Percentiles rank a stretch among this genome's conserved stretches.
phyloP scores from a whole-genome alignment of 495 filamentous ascomycete species.

The Daldinia loculata region DNA sequence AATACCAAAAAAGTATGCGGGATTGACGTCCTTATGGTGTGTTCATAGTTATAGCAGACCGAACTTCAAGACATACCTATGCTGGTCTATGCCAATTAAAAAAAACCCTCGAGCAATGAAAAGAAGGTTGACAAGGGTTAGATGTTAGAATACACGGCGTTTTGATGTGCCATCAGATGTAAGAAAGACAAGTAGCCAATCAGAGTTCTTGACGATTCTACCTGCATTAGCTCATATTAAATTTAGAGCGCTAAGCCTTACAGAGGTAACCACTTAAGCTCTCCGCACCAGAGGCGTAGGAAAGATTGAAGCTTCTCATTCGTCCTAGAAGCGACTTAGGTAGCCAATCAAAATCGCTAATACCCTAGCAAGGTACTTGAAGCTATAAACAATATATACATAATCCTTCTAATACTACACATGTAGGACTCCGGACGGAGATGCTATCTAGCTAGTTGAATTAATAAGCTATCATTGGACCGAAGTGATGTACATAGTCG shows the following conservation, averaged over 20 bases:
- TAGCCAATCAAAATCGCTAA: not conserved
- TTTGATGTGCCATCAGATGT: not conserved
- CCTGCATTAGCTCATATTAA: not conserved
- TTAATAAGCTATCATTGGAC: not conserved
- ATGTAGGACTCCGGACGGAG: not conserved
- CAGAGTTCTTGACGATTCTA: not conserved
- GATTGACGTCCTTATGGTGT: no score
- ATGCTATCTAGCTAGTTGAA: not conserved
- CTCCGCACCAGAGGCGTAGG: not conserved
- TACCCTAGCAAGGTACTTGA: not conserved
- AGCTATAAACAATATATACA: not conserved
- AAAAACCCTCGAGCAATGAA: no score
- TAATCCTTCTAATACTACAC: not conserved
- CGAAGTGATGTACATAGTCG: not conserved
- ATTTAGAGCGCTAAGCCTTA: slow-evolving; percentile 1
- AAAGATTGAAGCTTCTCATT: not conserved
- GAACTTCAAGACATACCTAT: no score
- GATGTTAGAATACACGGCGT: no score
- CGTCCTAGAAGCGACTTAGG: not conserved
- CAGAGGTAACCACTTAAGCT: not conserved
- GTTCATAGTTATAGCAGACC: no score
- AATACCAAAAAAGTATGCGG: no score
- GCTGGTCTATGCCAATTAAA: no score
- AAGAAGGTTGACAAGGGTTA: no score
- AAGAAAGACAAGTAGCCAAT: not conserved